Evolutionary conservation across 2,329 filamentous ascomycete species (phyloP), one percentile per base, ranked within the genome.

Genomic region (Daldinia sp.): DNA sequence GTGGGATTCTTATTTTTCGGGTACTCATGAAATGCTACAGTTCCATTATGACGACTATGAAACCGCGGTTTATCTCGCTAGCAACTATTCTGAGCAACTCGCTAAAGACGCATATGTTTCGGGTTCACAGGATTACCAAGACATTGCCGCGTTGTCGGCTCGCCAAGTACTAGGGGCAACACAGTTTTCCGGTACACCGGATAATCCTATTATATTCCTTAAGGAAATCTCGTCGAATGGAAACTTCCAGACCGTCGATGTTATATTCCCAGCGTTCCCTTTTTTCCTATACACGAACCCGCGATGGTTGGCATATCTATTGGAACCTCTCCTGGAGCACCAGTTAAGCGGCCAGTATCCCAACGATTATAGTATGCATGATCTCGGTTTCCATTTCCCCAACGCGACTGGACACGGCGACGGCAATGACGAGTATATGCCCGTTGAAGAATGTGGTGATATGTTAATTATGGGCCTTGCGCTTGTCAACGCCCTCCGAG

Each of bases 211-310:
- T 39, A 76, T 95, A 19, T 95, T 95, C 77, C 78, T 94, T 63
- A 95, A 95, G 74, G 92, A 95, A 75, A 94, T 95, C 58, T 93
- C 90, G 1, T 93, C 90, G 2, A 91, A 94, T 70, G 92, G 92
- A 3, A 94, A 96, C 71, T 89, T 89, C 75, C 92, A 95, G 74
- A 95, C 92, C 0, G 90, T 95, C 9, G 91, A 94, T 78, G 91
- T 96, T 58, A 94, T 96, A 70, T 95, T 93, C 79, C 92, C 92
- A 0, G 85, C 91, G 0, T 94, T 93, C 77, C 91, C 92, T 0
- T 95, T 94, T 82, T 94, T 94, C 80, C 76, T 94, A 17, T 95
- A 94, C 73, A 93, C 91, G 15, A 93, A 94, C 69, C 92, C 92
- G 2, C 82, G 86, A 61, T 94, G 91, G 91, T 80, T 94, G 58